Base-by-base conservation (phyloP, 495 filamentous ascomycete genomes). In the Massariosphaeria phaeospora region DNA sequence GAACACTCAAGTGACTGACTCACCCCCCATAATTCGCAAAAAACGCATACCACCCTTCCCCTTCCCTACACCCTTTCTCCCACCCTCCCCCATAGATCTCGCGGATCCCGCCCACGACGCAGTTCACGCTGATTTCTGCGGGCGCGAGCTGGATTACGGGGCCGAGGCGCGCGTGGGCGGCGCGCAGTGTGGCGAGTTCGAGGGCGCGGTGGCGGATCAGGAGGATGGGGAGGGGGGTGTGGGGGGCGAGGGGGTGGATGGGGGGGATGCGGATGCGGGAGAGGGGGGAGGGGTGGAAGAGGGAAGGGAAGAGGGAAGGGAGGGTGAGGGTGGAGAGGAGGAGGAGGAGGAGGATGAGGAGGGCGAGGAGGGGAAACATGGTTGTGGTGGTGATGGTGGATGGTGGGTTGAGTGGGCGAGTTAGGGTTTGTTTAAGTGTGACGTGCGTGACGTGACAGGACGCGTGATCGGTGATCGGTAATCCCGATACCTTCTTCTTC, bases 1-100 rank as follows among this genome's bases (percentile, higher is more conserved):
- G 9, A 34, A 35, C 1, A 36, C 21, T 24, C 4, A 8, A 20
- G 9, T 34, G 2, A 20, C 11, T 40, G n/a, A 52, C 56, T 46
- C 23, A 58, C 54, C 59, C 61, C 27, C 54, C 52, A 55, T 49
- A 65, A 38, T 63, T 67, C 33, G 29, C 18, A 45, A 67, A 67
- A 15, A 63, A 59, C 21, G 24, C 48, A 42, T 65, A 56, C 55
- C 55, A 63, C 41, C 49, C 47, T 20, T 23, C 48, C 42, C 29
- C 18, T n/a, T n/a, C n/a, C 13, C 48, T 48, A 41, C 55, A 36
- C 13, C 46, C 43, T 39, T 67, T 67, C 39, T 67, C 65, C 30
- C 63, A 64, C n/a, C 63, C 63, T 3, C 65, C 65, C 4, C 52
- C 43, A 54, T 67, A 67, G 36, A 67, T 60, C 15, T 63, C 57